phyloP scores from a whole-genome alignment of 1,139 yeast species.

The Scheffersomyces lignicola region DNA sequence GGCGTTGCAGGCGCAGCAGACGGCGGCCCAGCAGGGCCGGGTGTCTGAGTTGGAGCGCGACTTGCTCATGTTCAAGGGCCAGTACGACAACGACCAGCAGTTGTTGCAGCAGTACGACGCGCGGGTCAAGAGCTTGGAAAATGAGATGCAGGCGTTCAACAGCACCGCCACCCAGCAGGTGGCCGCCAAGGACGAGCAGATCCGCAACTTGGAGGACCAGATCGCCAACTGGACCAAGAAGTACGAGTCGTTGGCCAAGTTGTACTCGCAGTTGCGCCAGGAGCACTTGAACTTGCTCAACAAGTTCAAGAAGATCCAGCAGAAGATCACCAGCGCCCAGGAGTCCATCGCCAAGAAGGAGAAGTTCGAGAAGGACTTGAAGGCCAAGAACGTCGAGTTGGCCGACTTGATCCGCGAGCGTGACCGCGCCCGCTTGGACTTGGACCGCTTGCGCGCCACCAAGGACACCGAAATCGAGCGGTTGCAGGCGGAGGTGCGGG shows the following conservation, averaged over 20 bases:
- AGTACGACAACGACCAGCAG: slow-evolving; percentile 83
- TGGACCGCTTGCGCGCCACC: slow-evolving; percentile 69
- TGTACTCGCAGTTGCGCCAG: slow-evolving; percentile 88
- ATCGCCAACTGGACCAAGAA: slow-evolving; percentile 78
- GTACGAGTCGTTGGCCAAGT: slow-evolving; percentile 85
- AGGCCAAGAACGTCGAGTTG: slow-evolving; percentile 81
- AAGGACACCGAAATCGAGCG: slow-evolving; percentile 69
- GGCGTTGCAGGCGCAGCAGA: slow-evolving; percentile 65
- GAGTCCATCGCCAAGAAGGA: slow-evolving; percentile 88
- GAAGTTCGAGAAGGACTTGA: slow-evolving; percentile 77
- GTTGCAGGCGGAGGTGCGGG: slow-evolving; percentile 65
- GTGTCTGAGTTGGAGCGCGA: slow-evolving; percentile 84
- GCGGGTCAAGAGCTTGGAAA: slow-evolving; percentile 80
- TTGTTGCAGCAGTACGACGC: slow-evolving; percentile 86
- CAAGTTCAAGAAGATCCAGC: slow-evolving; percentile 81
- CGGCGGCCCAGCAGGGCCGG: slow-evolving; percentile 75
- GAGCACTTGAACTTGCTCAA: slow-evolving; percentile 82
- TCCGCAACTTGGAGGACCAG: slow-evolving; percentile 72
- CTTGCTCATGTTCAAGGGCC: slow-evolving; percentile 70
- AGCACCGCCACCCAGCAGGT: slow-evolving; percentile 73
- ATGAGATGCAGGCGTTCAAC: slow-evolving; percentile 63
- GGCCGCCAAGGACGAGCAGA: slow-evolving; percentile 74
- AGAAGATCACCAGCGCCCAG: slow-evolving; percentile 89
- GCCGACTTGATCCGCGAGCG: slow-evolving; percentile 90
- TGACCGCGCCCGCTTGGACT: slow-evolving; percentile 82